Base-by-base conservation (phyloP, 495 filamentous ascomycete genomes). In the Penicillium pancosmium region DNA sequence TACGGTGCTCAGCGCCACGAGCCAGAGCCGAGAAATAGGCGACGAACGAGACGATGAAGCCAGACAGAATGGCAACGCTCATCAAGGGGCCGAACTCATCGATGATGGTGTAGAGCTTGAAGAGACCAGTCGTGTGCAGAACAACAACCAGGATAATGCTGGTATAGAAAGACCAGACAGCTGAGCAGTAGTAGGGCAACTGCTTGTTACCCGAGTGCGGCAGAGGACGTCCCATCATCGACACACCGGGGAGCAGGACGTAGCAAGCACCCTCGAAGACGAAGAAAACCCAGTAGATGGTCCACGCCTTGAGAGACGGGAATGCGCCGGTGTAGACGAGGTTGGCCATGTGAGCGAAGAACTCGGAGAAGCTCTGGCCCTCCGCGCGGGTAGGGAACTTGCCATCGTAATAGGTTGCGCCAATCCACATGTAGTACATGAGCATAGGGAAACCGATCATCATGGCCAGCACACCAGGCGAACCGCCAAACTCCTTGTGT, bases 371-470 rank as follows among this genome's bases (percentile, higher is more conserved):
- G 68, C 76, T 85, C 78, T 97, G 82, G 31, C 81, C 89, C 51
- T 80, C 68, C n/a, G 75, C 74, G 27, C 84, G 90, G 52, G 73
- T 73, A 19, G 93, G 93, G 57, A 95, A 80, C 60, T 89, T 85
- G 59, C 92, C 92, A 74, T 91, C 78, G 71, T 96, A 98, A 73
- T 92, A 93, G 47, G 86, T 91, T 40, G 93, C 90, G 31, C 94
- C 94, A 69, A 96, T 88, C 93, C 93, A 98, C 91, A 98, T 93
- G 79, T 96, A 97, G 80, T 89, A 97, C 94, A 98, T 98, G 60
- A 98, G 80, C 44, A 89, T 36, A 12, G 94, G 94, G 73, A 97
- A 98, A 48, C 86, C 88, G 58, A 94, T 80, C 91, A 98, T 98
- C 85, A 96, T 91, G 53, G 86, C 78, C 19, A 78, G 71, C 23